These are phyloP conservation scores for Nitzschia sp. DNA, from an alignment of 108 stramenopile species.

Conservation along the genomic window DNA sequence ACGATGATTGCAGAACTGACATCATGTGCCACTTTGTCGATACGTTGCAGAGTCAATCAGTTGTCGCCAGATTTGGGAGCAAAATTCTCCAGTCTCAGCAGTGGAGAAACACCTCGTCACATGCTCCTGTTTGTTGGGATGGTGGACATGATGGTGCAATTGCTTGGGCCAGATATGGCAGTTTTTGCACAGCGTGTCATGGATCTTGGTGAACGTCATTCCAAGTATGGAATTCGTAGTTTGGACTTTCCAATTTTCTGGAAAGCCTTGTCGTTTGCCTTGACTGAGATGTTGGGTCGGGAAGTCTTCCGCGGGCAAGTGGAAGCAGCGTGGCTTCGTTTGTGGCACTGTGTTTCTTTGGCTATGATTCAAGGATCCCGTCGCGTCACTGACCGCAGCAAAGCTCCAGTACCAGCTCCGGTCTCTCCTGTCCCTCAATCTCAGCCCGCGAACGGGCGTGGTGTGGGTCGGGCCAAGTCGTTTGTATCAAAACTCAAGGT, in stretches of 20 bases:
- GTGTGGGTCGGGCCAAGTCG: too few relatives aligned
- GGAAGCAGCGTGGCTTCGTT: background rate
- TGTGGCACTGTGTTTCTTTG: slow-evolving; percentile 1
- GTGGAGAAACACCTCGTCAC: too few relatives aligned
- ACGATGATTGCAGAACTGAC: too few relatives aligned
- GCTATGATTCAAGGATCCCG: slow-evolving; percentile 10
- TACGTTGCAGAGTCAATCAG: too few relatives aligned
- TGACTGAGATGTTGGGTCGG: background rate
- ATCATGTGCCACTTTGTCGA: too few relatives aligned
- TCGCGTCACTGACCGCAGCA: background rate
- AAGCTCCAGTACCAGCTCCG: too few relatives aligned
- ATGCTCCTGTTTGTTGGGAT: background rate
- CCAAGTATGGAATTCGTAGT: background rate
- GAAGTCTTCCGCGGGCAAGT: background rate
- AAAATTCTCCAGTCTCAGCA: too few relatives aligned
- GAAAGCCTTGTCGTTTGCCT: background rate
- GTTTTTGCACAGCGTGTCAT: background rate
- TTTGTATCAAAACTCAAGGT: too few relatives aligned
- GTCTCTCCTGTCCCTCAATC: too few relatives aligned
- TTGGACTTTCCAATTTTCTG: slow-evolving; percentile 1
- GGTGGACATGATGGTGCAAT: background rate
- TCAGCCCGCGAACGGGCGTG: too few relatives aligned
- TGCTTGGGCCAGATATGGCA: slow-evolving; percentile 3
- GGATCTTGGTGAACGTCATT: background rate
- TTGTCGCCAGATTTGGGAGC: too few relatives aligned